Base-by-base conservation (phyloP, 345 rosid genomes). In the Hypericum androsaemum region DNA sequence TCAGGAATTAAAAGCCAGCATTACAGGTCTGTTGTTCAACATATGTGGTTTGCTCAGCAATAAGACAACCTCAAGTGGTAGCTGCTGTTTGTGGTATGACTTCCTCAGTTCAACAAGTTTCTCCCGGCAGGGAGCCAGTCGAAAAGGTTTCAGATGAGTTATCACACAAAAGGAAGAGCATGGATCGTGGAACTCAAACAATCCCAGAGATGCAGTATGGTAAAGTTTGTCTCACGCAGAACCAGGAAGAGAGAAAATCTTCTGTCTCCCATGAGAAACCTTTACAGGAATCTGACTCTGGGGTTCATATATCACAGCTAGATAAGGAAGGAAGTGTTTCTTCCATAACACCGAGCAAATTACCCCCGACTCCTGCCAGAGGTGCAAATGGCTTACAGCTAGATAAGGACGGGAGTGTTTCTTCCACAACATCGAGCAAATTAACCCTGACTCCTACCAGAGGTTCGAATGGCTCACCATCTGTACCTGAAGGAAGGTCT, bases 401-500 rank as follows among this genome's bases (percentile, higher is more conserved):
- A 10, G 73, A 74, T 56, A 59, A 64, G 65, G 64, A 62, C 70
- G 81, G 69, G 60, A 69, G 60, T 61, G 59, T 62, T 28, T 52
- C 75, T 44, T 60, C 71, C 38, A 28, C 52, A 43, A 49, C 37
- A 42, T 57, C 74, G 0, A 72, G 56, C 50, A 81, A 72, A 60
- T 56, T 59, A 22, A 47, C 61, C 32, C 63, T 37, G 54, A 43
- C 64, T 55, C 52, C 80, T 57, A 77, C 70, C 45, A 67, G 43
- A 50, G 56, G 41, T 50, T 1, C 50, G 46, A 43, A 22, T 52
- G 62, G 55, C 7, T 59, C 64, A 37, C 82, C 64, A 46, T 61
- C 79, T 53, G 71, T 57, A 54, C 74, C 71, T 13, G 95, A 80
- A 68, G 81, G 80, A 58, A 79, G 71, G 57, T 67, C 66, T 50